Evolutionary conservation across 169 alveolate species (phyloP).

Genomic region (Miamiensis avidus): DNA sequence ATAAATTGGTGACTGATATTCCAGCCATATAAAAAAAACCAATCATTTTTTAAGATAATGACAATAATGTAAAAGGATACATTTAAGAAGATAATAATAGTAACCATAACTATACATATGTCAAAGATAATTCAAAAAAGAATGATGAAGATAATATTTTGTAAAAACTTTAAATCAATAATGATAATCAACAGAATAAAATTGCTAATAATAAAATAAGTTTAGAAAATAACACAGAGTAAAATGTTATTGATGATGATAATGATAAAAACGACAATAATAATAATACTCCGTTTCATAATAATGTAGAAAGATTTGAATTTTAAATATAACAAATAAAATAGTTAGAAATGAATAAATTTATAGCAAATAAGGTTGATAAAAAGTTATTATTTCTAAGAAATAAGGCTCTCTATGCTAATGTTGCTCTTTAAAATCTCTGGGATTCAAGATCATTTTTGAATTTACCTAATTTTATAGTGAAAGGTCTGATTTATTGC

Average conservation of each 20-base stretch:
- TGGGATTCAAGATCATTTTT: not conserved
- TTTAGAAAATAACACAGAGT: too few relatives aligned
- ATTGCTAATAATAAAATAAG: too few relatives aligned
- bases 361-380: conserved; percentile 8
- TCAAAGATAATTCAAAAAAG: not conserved
- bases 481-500: conserved; percentile 12
- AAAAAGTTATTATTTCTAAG: conserved; percentile 16
- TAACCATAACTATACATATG: not conserved
- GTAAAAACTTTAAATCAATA: not conserved
- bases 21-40: too few relatives aligned
- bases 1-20: conserved; percentile 9
- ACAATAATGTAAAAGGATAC: too few relatives aligned
- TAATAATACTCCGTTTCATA: not conserved
- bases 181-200: not conserved
- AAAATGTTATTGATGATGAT: conserved; percentile 9
- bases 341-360: not conserved
- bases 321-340: too few relatives aligned
- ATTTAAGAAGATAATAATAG: not conserved
- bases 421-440: not conserved
- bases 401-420: conserved; percentile 18
- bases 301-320: too few relatives aligned
- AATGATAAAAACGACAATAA: not conserved
- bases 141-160: not conserved
- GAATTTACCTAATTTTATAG: not conserved
- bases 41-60: too few relatives aligned